Percentiles rank a stretch among this genome's conserved stretches.
Conservation (phyloP, 805 yeast species). For the Metschnikowia bowlesiae region DNA sequence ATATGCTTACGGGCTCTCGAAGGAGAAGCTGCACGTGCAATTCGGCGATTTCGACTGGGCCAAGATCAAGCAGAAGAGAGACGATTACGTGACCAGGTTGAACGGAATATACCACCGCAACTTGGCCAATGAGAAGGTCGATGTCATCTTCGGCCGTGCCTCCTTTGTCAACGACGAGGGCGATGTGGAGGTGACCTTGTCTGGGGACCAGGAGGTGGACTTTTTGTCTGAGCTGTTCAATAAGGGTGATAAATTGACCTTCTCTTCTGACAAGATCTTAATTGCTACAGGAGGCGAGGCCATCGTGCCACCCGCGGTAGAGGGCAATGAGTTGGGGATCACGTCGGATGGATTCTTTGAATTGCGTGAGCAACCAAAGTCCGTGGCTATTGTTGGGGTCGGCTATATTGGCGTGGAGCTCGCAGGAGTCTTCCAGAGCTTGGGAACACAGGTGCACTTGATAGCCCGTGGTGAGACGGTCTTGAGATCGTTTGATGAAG, state of each 20-base stretch:
- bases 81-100: conserved; percentile 80
- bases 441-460: conserved; percentile 82
- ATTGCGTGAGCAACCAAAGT: conserved; percentile 77
- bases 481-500: conserved; percentile 79
- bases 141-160: conserved; percentile 82
- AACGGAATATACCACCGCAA: conserved; percentile 93
- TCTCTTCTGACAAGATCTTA: conserved; percentile 76
- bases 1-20: conserved; percentile 73
- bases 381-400: conserved; percentile 94
- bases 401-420: conserved; percentile 97
- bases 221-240: conserved; percentile 29
- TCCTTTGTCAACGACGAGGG: conserved; percentile 59
- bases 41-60: conserved; percentile 72
- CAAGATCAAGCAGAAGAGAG: conserved; percentile 78
- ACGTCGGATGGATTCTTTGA: conserved; percentile 90
- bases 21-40: conserved; percentile 46
- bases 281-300: conserved; percentile 95
- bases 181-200: conserved; percentile 66
- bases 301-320: conserved; percentile 59
- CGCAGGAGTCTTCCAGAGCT: conserved; percentile 87
- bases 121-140: conserved; percentile 83
- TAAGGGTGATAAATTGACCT: conserved; percentile 54
- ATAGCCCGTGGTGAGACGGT: conserved; percentile 90
- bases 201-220: conserved; percentile 36
- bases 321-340: conserved; percentile 80